Evolutionary conservation across 805 yeast genomes (phyloP).

Genomic region (Barnettozyma botsteinii): DNA sequence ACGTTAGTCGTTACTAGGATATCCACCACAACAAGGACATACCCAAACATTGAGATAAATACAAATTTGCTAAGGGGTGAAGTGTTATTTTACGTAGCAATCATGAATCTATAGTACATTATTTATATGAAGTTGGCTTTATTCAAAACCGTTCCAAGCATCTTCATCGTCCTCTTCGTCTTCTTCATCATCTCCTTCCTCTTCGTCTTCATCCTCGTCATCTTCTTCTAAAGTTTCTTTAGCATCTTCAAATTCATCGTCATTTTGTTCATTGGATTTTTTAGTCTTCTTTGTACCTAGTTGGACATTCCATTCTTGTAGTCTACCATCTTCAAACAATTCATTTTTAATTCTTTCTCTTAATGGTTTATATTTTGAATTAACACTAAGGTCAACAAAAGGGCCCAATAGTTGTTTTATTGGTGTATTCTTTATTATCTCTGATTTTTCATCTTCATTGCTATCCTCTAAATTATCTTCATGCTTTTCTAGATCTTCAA

Average conservation of each 20-base stretch:
- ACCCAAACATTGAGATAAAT: too few relatives aligned
- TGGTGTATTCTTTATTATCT: constrained; percentile 44
- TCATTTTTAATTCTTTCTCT: constrained; percentile 62
- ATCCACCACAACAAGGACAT: not conserved
- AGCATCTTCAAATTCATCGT: constrained; percentile 11
- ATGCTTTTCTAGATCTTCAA: constrained; percentile 42
- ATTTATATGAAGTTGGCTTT: too few relatives aligned
- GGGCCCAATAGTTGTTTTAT: constrained; percentile 52
- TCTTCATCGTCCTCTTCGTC: constrained; percentile 22
- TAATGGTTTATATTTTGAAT: constrained; percentile 55
- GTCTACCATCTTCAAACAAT: constrained; percentile 57
- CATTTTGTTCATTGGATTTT: constrained; percentile 18
- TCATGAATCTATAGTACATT: too few relatives aligned
- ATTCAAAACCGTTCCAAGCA: constrained; percentile 39
- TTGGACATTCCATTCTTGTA: constrained; percentile 56
- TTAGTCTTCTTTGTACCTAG: constrained; percentile 23
- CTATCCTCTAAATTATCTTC: constrained; percentile 36
- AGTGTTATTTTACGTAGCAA: too few relatives aligned
- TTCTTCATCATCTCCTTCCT: constrained; percentile 25
- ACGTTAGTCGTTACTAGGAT: constrained; percentile 4
- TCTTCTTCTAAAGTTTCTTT: constrained; percentile 24
- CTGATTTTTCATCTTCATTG: constrained; percentile 26
- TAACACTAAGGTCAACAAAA: constrained; percentile 44
- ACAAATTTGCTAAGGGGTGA: too few relatives aligned
- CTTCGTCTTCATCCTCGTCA: constrained; percentile 32